Base-by-base conservation (phyloP, 1,284 basidiomycete species). In the Hymenochaete sp. region DNA sequence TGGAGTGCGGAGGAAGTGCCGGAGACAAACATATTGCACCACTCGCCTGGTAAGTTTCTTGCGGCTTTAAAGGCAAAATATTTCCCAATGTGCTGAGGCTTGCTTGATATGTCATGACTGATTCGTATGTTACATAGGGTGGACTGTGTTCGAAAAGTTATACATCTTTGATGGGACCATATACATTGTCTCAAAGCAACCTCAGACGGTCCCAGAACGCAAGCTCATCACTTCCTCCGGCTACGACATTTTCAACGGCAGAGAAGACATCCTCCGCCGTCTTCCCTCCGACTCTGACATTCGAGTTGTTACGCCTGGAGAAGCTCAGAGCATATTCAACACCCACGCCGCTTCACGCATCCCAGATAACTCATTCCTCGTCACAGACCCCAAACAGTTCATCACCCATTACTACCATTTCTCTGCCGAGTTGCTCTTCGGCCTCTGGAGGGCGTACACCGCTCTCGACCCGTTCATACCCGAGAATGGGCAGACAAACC, bases 391-490 rank as follows among this genome's bases (percentile, higher is more conserved):
- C 3, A 73, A 77, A 19, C 89, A 93, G 70, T 93, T 77, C 61
- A 72, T 89, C 50, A 79, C 77, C 0, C 83, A 88, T 58, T 86
- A 86, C 56, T 87, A 86, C 59, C 82, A 88, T 56, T 92, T 83
- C 75, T 79, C 84, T 24, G 90, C 90, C 4, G 91, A 95, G 59
- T 75, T 92, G 13, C 82, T 86, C 63, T 88, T 89, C 51, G 89
- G 90, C 36, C 75, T 92, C 53, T 93, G 89, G 89, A 73, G 88
- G 18, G 80, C 88, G 0, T 93, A 92, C 58, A 76, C 87, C 26
- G 80, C 84, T 1, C 70, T 92, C 13, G 88, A 91, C 60, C 73
- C 75, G 1, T 66, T 65, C 19, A 88, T 91, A 51, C 63, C 77
- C 8, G 54, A 72, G 0, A 65, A 71, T 29, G 88, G 87, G 16